Evolutionary conservation across 108 stramenopile genomes (phyloP).

Genomic region (Nitzschia sp.): DNA sequence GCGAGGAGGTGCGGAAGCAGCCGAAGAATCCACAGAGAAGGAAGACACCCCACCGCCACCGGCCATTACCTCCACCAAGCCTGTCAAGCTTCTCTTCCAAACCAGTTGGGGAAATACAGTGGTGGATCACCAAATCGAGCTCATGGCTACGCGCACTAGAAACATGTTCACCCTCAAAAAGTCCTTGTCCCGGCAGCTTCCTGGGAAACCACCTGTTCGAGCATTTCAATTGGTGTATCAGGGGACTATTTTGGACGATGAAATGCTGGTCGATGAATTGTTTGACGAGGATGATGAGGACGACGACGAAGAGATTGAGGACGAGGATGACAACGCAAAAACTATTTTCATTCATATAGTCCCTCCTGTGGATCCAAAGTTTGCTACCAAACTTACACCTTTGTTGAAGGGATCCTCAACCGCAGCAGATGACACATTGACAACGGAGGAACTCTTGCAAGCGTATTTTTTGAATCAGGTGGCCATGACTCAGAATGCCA

Average conservation of each 20-base stretch:
- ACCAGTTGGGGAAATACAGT: conserved; percentile 52
- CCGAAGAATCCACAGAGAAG: conserved; percentile 22
- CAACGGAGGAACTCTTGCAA: conserved; percentile 66
- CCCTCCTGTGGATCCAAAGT: conserved; percentile 77
- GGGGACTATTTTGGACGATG: conserved; percentile 55
- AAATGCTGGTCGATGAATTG: conserved; percentile 62
- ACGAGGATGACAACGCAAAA: conserved; percentile 41
- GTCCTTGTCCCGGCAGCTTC: conserved; percentile 54
- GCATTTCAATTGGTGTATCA: conserved; percentile 43
- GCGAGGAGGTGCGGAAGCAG: too few species aligned
- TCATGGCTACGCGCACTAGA: conserved; percentile 56
- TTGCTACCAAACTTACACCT: conserved; percentile 51
- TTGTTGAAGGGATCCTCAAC: conserved; percentile 31
- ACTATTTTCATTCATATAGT: conserved; percentile 60
- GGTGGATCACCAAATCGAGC: conserved; percentile 63
- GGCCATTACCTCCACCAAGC: conserved; percentile 27
- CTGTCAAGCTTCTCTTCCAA: conserved; percentile 54
- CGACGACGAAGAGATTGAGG: conserved; percentile 56
- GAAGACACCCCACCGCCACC: background rate
- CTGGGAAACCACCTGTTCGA: conserved; percentile 57
- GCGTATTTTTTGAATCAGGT: conserved; percentile 73
- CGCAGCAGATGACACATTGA: conserved; percentile 21
- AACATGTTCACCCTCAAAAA: conserved; percentile 57
- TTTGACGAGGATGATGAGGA: conserved; percentile 68
- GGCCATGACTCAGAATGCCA: conserved; percentile 39